Conservation (phyloP, 2,329 filamentous ascomycete species). For the Pseudocercospora ulei region DNA sequence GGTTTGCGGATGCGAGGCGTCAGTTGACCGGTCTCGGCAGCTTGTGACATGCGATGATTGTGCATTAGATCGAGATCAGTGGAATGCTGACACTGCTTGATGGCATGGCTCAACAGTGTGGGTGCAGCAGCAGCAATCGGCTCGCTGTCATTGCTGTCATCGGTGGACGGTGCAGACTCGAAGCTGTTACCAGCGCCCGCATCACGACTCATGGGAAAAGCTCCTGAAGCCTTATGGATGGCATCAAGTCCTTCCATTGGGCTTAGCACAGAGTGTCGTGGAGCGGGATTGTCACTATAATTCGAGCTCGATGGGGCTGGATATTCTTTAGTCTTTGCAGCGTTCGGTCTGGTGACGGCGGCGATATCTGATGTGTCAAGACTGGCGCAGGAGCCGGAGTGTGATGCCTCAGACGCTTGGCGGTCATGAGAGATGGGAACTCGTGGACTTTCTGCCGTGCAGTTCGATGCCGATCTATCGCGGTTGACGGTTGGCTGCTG, state of each 20-base stretch:
- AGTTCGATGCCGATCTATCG: slow-evolving; percentile 13
- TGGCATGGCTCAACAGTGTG: slow-evolving; percentile 18
- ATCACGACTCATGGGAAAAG: slow-evolving; percentile 9
- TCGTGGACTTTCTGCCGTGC: slow-evolving; percentile 23
- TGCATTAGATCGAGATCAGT: slow-evolving; percentile 36
- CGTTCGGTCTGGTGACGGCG: slow-evolving; percentile 14
- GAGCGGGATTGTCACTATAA: slow-evolving; percentile 34
- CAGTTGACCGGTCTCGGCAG: slow-evolving; percentile 45
- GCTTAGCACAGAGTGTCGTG: slow-evolving; percentile 31
- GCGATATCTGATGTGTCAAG: slow-evolving; percentile 18
- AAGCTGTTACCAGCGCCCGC: slow-evolving; percentile 17
- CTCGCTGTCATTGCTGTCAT: slow-evolving; percentile 22
- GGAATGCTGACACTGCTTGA: slow-evolving; percentile 21
- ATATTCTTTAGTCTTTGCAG: slow-evolving; percentile 22
- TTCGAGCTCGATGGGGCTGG: slow-evolving; percentile 34
- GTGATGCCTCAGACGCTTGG: slow-evolving; percentile 34
- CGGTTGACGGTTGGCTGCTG: background rate
- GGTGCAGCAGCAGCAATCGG: slow-evolving; percentile 27
- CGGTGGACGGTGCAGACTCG: slow-evolving; percentile 23
- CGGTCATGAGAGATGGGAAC: slow-evolving; percentile 36
- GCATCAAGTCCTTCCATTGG: slow-evolving; percentile 30
- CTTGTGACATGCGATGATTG: slow-evolving; percentile 43
- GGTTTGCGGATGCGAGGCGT: slow-evolving; percentile 25
- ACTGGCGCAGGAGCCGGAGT: slow-evolving; percentile 21
- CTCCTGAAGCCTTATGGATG: slow-evolving; percentile 26